Evolutionary conservation across 768 basidiomycete species (phyloP), one percentile per base, ranked within the genome.

Genomic region (Kwoniella shandongensis): DNA sequence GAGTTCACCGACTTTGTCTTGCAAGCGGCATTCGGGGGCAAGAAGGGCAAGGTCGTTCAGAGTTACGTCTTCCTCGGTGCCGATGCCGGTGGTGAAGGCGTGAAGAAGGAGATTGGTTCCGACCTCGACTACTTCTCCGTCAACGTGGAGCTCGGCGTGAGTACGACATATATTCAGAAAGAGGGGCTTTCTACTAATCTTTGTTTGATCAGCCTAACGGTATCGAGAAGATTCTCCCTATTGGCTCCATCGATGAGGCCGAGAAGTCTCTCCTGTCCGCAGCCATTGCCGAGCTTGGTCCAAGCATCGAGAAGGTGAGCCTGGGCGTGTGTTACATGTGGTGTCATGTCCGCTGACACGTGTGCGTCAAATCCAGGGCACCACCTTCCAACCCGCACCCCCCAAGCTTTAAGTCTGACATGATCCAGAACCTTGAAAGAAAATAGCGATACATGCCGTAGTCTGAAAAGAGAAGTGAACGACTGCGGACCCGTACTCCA

Each of bases 121-220:
- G 94, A 92, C 69, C 83, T 97, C 67, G 84, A 88, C 76, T 98
- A 88, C 82, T 99, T 98, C 85, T 90, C 92, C 15, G 87, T 88
- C 63, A 87, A 86, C 69, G 88, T 98, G 67, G 89, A 93, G 80
- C 89, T 98, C 65, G 91, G 92, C 67, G 89, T 94, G 83, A 51
- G 80, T 80, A 11, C 15, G 26, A 18, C 42, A 4, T 44, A 13
- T 27, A 4, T 20, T 25, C 20, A 7, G 55, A 7, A 30, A 22
- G 38, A 47, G 29, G 1, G 27, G 25, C 13, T 23, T 0, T 17
- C 11, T n/a, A 15, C 53, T 10, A 44, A 51, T 52, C 26, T 15
- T 22, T n/a, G 18, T 27, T 17, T 57, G 75, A 40, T 63, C 73
- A 79, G 59, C 83, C 72, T 13, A 65, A 89, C 54, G 96, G 96